A percentile compares a stretch with the other conserved stretches of the same genome.
Evolutionary conservation across 2,329 filamentous ascomycete species (phyloP).

Genomic region (Phyllosticta citribraziliensis): DNA sequence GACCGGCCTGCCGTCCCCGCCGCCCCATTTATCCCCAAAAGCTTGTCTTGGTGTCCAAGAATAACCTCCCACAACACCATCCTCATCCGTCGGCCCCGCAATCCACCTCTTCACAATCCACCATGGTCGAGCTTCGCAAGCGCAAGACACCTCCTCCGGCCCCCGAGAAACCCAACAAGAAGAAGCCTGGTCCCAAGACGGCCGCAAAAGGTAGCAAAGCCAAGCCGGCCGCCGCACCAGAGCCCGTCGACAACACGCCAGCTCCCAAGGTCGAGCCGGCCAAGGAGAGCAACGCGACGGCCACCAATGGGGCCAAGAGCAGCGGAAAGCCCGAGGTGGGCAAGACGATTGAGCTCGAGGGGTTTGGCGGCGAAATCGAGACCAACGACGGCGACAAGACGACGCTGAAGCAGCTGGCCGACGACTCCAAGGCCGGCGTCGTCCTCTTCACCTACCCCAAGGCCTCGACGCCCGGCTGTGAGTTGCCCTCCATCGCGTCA

Average conservation of each 20-base stretch:
- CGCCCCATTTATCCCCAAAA: neutral
- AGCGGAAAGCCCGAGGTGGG: constrained; percentile 33
- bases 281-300: constrained; percentile 16
- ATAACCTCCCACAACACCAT: neutral
- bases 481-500: constrained; percentile 31
- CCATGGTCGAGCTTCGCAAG: constrained; percentile 53
- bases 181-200: constrained; percentile 34
- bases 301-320: constrained; percentile 21
- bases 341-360: constrained; percentile 43
- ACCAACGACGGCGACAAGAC: constrained; percentile 76
- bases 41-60: neutral
- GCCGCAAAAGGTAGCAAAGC: constrained; percentile 24
- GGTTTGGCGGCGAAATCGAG: constrained; percentile 62
- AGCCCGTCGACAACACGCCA: constrained; percentile 16
- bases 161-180: constrained; percentile 38
- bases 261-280: constrained; percentile 23
- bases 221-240: constrained; percentile 15
- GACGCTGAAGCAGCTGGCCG: constrained; percentile 68
- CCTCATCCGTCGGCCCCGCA: neutral
- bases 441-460: constrained; percentile 94
- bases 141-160: constrained; percentile 47
- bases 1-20: neutral
- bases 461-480: constrained; percentile 90
- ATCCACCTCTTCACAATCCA: neutral
- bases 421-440: constrained; percentile 74